Base-by-base conservation (phyloP, 805 yeast genomes). In the Helenozyma rhizophorensis region DNA sequence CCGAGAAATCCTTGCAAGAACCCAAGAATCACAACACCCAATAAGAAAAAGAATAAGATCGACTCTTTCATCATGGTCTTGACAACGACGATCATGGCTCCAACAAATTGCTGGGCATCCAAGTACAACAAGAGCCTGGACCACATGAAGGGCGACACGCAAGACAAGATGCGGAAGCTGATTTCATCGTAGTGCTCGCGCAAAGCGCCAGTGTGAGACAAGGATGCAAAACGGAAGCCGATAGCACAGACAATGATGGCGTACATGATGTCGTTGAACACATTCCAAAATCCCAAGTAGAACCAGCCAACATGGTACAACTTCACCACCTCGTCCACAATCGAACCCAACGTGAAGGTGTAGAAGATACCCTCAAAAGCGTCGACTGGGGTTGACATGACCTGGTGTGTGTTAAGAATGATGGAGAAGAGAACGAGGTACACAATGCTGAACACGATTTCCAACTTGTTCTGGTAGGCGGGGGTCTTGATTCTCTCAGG, bases 71-170 rank as follows among this genome's bases (percentile, higher is more conserved):
- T 80, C 86, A 87, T 82, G 36, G 80, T 80, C 50, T 84, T 84
- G 30, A 84, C 62, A 4, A 87, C 90, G 18, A 87, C 90, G 42
- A 87, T 73, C 87, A 87, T 83, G 2, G 88, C 85, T 25, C 96
- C 96, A 30, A 86, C 84, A 56, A 87, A 86, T 46, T 74, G 73
- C 43, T 79, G 78, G 9, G 89, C 82, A 53, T 87, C 96, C 47
- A 86, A 68, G 57, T 70, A 86, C 23, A 87, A 67, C 35, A 87
- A 60, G 30, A 87, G 62, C 30, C 96, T 69, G 2, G 83, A 72
- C 94, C 95, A 87, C 74, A 87, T 79, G 43, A 87, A 66, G 2
- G 96, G 96, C 5, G 95, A 83, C 10, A 84, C 88, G 49, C 88
- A 72, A 0, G 95, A 79, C 29, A 87, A 58, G 2, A 85, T 54